Evolutionary conservation across 2,329 filamentous ascomycete species (phyloP).

Genomic region (Aspergillus sp.): DNA sequence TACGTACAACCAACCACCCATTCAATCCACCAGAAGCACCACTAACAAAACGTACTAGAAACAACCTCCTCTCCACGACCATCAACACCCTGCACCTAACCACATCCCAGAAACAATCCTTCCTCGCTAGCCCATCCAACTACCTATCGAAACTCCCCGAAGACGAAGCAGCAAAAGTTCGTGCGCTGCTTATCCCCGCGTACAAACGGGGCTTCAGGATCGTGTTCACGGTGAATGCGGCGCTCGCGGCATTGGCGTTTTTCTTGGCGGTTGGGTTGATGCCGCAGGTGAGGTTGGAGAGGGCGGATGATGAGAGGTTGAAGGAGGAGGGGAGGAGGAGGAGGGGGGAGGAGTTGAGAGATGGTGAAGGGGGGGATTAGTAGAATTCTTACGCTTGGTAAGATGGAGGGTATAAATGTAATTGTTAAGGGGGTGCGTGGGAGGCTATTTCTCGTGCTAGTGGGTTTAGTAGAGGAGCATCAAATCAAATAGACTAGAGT

Average conservation of each 20-base stretch:
- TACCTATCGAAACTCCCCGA: slow-evolving; percentile 31
- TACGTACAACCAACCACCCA: slow-evolving; percentile 20
- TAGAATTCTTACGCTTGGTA: too few species aligned
- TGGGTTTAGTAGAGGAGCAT: too few species aligned
- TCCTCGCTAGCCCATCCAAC: slow-evolving; percentile 34
- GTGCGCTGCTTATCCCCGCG: slow-evolving; percentile 34
- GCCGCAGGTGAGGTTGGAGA: slow-evolving; percentile 37
- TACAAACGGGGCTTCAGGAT: slow-evolving; percentile 44
- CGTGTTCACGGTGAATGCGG: slow-evolving; percentile 44
- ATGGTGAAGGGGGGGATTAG: neutral
- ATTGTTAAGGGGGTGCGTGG: too few species aligned
- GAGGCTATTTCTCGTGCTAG: too few species aligned
- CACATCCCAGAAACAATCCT: slow-evolving; percentile 22
- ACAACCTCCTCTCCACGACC: slow-evolving; percentile 33
- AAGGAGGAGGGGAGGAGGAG: slow-evolving; percentile 33
- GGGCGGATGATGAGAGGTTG: slow-evolving; percentile 33
- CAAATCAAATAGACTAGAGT: too few species aligned
- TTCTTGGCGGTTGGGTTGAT: slow-evolving; percentile 38
- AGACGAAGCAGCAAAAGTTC: slow-evolving; percentile 28
- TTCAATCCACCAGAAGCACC: neutral
- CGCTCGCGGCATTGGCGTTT: slow-evolving; percentile 39
- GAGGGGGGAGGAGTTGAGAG: slow-evolving; percentile 9
- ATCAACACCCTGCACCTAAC: slow-evolving; percentile 29
- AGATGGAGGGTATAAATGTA: too few species aligned
- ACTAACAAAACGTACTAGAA: slow-evolving; percentile 25